These are phyloP conservation scores for Hanseniaspora nectarophila DNA, from an alignment of 805 yeast genomes.

Conservation along the genomic window DNA sequence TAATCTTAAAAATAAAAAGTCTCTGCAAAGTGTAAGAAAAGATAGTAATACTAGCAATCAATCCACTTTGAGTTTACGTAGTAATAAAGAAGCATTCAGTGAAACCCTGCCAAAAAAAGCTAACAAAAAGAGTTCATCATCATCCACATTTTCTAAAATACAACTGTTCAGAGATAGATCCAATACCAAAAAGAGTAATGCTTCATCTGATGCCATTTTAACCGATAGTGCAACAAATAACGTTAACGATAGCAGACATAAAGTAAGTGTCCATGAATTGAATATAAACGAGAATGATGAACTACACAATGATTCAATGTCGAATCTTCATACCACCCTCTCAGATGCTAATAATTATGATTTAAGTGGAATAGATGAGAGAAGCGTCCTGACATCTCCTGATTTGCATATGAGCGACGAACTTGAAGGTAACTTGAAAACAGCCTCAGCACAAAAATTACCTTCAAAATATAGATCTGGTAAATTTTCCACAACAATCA, in stretches of 20 bases:
- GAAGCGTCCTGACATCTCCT: not conserved
- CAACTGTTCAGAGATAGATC: constrained; percentile 14
- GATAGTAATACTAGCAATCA: constrained; percentile 9
- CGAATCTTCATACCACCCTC: not conserved
- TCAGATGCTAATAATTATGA: constrained; percentile 2
- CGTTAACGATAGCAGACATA: not conserved
- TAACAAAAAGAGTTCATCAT: not conserved
- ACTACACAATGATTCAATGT: too few species aligned
- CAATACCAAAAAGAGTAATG: constrained; percentile 11
- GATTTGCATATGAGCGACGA: not conserved
- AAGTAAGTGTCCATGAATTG: not conserved
- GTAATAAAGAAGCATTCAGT: not conserved
- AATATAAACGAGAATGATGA: not conserved
- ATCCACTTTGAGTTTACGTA: constrained; percentile 3
- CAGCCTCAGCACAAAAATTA: not conserved
- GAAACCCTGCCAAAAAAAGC: not conserved
- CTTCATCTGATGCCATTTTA: constrained; percentile 6
- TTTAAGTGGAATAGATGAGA: not conserved
- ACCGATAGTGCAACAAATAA: not conserved
- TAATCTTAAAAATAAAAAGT: not conserved
- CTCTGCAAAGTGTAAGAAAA: not conserved
- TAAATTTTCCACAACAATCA: constrained; percentile 27
- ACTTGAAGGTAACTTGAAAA: not conserved
- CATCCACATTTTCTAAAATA: constrained; percentile 11
- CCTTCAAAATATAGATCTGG: constrained; percentile 22